Conservation (phyloP, 495 filamentous ascomycete genomes). For the Beverwykella pulmonaria region DNA sequence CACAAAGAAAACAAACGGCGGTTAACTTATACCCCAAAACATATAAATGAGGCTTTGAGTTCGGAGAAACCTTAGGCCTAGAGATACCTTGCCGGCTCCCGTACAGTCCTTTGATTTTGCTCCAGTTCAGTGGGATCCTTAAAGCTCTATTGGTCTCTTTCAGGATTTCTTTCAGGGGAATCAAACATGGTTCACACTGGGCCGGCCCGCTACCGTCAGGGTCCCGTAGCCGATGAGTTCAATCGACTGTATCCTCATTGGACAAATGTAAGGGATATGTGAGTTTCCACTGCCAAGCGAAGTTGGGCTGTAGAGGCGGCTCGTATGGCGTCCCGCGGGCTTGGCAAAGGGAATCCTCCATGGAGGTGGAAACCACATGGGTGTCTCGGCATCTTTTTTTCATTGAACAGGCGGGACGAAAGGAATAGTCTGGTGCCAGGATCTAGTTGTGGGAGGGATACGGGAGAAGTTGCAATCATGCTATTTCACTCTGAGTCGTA, state of each 20-base stretch:
- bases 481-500: no score
- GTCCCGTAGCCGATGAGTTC: not conserved
- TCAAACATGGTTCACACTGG: not conserved
- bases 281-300: not conserved
- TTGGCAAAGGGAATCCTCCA: not conserved
- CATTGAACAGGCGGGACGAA: not conserved
- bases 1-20: no score
- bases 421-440: not conserved
- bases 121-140: not conserved
- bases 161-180: not conserved
- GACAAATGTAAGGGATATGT: not conserved
- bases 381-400: not conserved
- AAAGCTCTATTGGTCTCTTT: not conserved
- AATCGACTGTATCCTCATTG: not conserved
- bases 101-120: not conserved
- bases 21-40: no score
- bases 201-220: not conserved
- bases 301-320: not conserved
- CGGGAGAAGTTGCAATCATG: no score
- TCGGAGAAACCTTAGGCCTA: no score
- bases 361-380: not conserved
- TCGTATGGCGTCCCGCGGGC: not conserved
- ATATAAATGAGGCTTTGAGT: no score
- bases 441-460: no score
- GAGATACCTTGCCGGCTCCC: not conserved